phyloP scores from a whole-genome alignment of 2,329 filamentous ascomycete species.

The Cladosporium sp. region DNA sequence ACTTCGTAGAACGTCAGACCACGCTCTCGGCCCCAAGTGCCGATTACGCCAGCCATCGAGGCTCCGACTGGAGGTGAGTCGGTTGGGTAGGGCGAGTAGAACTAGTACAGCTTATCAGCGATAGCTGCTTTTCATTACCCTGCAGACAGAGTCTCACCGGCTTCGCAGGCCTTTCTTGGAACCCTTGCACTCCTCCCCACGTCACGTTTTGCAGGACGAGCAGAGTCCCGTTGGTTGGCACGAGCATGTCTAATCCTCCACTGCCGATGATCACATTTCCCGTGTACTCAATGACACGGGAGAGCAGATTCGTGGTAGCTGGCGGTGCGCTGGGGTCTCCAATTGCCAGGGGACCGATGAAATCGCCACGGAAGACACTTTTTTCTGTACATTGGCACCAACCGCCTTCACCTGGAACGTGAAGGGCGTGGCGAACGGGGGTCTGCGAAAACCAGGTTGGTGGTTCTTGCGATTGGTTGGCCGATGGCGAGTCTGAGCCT shows the following conservation, averaged over 20 bases:
- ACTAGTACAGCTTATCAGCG: conserved; percentile 5
- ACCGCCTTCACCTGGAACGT: conserved; percentile 1
- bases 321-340: conserved; percentile 36
- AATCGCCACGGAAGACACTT: conserved; percentile 21
- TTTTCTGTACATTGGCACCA: conserved; percentile 8
- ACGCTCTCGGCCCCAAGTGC: conserved; percentile 40
- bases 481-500: conserved; percentile 7
- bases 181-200: conserved; percentile 47
- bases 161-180: conserved; percentile 39
- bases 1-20: conserved; percentile 44
- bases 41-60: conserved; percentile 39
- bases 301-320: conserved; percentile 36
- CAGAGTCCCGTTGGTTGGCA: conserved; percentile 49
- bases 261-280: conserved; percentile 50
- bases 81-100: conserved; percentile 43
- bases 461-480: conserved; percentile 1
- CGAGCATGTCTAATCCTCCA: conserved; percentile 46
- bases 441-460: conserved; percentile 40
- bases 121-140: background rate
- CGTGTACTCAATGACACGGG: conserved; percentile 47
- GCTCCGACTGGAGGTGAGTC: conserved; percentile 36
- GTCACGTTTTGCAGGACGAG: conserved; percentile 53
- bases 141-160: conserved; percentile 12
- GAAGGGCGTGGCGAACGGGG: conserved; percentile 11
- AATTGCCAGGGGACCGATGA: conserved; percentile 13